Evolutionary conservation across 495 filamentous ascomycete genomes (phyloP), one percentile per base, ranked within the genome.

Genomic region (Aspergillus biplanus): DNA sequence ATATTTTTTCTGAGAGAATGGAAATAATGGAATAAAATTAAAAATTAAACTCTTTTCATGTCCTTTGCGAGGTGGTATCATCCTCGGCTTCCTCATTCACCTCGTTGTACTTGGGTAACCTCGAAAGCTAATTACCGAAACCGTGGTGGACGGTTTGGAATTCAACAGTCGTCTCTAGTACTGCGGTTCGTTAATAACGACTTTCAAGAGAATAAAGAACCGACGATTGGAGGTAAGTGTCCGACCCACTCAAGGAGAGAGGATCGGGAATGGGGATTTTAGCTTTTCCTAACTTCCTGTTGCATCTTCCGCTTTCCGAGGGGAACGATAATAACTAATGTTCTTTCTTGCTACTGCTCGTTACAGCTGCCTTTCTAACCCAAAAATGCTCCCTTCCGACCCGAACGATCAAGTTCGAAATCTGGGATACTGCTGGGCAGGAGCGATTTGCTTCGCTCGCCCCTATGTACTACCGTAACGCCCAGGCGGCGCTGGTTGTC

Each of bases 381-480:
- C 95, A 99, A 76, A 98, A 98, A 89, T 97, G 92, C 82, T 92
- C 90, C 65, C 91, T 99, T 27, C 96, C 95, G 16, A 92, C 89
- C 68, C 88, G 95, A 59, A 99, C 92, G 62, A 98, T 99, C 82
- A 99, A 99, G 79, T 99, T 99, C 69, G 95, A 99, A 78, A 99
- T 99, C 69, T 99, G 95, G 95, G 95, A 99, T 85, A 99, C 95
- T 5, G 95, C 96, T 35, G 95, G 95, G 70, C 95, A 99, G 78
- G 95, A 99, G 79, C 92, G 95, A 59, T 99, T 98, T 75, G 95
- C 95, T 61, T 95, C 91, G 32, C 87, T 98, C 44, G 95, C 95
- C 15, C 95, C 95, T 56, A 99, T 99, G 95, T 99, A 99, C 85
- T 99, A 99, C 82, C 94, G 95, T 78, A 99, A 99, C 72, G 95